Percentiles rank a stretch among this genome's conserved stretches.
These are phyloP conservation scores for grape (Vitis vinifera) DNA, from an alignment of 164 flowering plant genomes.

Conservation along the genomic window DNA sequence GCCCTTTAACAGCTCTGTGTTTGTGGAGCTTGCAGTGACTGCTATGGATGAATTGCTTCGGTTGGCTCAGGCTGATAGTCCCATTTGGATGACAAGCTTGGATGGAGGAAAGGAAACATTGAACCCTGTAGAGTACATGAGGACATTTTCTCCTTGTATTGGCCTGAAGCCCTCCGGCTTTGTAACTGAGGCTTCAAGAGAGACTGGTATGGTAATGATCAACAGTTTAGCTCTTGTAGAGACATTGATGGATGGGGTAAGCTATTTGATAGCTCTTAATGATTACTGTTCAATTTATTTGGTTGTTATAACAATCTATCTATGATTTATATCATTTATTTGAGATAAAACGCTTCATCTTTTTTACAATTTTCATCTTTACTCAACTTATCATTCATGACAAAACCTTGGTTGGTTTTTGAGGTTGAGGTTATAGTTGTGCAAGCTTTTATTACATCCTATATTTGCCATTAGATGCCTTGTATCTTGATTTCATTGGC, in stretches of 20 bases:
- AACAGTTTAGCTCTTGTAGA: slow-evolving; percentile 61
- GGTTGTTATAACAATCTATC: too few relatives aligned
- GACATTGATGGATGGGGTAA: slow-evolving; percentile 71
- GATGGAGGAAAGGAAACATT: slow-evolving; percentile 49
- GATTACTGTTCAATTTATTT: neutral
- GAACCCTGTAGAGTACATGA: slow-evolving; percentile 57
- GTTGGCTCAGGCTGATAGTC: slow-evolving; percentile 41
- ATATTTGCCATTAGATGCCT: too few relatives aligned
- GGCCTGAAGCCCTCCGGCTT: slow-evolving; percentile 43
- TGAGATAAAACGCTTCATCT: too few relatives aligned
- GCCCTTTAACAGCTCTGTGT: slow-evolving; percentile 19
- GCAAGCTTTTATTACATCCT: too few relatives aligned
- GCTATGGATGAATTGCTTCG: slow-evolving; percentile 70
- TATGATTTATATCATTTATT: too few relatives aligned
- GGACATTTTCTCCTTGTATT: slow-evolving; percentile 38
- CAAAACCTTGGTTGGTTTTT: too few relatives aligned
- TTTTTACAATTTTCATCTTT: too few relatives aligned
- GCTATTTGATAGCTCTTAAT: slow-evolving; percentile 5
- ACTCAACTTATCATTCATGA: too few relatives aligned
- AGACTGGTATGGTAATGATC: slow-evolving; percentile 48
- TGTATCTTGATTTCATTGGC: too few relatives aligned
- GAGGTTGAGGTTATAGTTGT: too few relatives aligned
- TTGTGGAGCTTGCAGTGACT: slow-evolving; percentile 36
- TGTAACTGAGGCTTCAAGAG: slow-evolving; percentile 62
- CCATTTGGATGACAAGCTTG: slow-evolving; percentile 59